Evolutionary conservation across 208 protist species (phyloP).

Genomic region (Trypanosomatidae sp.): DNA sequence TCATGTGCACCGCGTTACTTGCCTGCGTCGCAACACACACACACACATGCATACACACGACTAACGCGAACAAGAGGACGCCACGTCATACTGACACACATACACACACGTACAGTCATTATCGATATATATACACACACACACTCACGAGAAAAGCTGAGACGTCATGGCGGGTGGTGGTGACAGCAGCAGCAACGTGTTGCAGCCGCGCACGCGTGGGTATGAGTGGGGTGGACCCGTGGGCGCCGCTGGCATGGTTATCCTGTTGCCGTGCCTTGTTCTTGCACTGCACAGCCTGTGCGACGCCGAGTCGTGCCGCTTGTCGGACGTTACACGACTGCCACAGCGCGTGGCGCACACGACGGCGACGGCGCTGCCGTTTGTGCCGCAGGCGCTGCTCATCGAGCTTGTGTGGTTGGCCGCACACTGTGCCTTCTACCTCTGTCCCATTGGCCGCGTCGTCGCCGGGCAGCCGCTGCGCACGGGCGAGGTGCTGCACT

Average conservation of each 20-base stretch:
- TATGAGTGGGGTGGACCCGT: constrained; percentile 77
- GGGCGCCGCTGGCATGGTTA: constrained; percentile 31
- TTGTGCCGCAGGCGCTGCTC: constrained; percentile 27
- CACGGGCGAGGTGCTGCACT: constrained; percentile 43
- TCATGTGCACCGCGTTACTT: not conserved
- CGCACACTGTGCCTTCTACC: constrained; percentile 52
- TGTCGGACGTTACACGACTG: no score
- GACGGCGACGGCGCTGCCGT: constrained; percentile 9
- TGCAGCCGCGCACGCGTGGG: constrained; percentile 36
- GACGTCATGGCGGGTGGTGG: no score
- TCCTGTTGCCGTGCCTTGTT: constrained; percentile 44
- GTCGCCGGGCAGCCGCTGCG: constrained; percentile 44
- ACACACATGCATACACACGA: not conserved
- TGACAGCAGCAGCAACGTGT: no score
- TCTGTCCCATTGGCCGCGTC: constrained; percentile 44
- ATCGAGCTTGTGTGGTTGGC: constrained; percentile 52
- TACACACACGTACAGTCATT: not conserved
- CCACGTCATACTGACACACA: not conserved
- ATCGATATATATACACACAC: not conserved
- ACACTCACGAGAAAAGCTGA: not conserved
- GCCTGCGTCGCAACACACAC: not conserved
- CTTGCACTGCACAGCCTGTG: constrained; percentile 47
- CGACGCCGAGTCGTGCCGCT: constrained; percentile 11
- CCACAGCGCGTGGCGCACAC: constrained; percentile 1
- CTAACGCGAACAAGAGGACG: not conserved